Conservation (phyloP, 768 basidiomycete species). For the Hysterangium stoloniferum region DNA sequence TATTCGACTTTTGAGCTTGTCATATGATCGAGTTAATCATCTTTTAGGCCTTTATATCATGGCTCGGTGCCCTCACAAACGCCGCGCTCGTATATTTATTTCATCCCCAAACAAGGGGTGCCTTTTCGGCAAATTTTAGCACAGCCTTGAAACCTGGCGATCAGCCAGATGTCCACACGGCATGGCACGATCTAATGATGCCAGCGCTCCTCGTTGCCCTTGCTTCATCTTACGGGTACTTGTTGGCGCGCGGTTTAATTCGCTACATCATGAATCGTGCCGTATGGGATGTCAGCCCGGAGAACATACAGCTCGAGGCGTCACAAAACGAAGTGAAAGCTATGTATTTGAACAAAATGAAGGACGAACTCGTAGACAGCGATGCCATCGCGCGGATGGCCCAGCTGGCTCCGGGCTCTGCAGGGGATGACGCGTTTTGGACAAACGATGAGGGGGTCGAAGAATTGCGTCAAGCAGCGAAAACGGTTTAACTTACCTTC, state of each 20-base stretch:
- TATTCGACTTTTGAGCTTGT: conserved; percentile 22
- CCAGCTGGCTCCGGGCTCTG: background rate
- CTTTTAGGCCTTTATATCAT: conserved; percentile 62
- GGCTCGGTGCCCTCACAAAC: conserved; percentile 84
- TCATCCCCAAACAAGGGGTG: conserved; percentile 33
- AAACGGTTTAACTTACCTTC: conserved; percentile 44
- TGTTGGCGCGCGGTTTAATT: conserved; percentile 54
- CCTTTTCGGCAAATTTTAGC: conserved; percentile 9
- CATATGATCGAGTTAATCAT: background rate
- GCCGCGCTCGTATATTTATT: conserved; percentile 89
- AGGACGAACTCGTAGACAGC: background rate
- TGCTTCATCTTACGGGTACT: conserved; percentile 79
- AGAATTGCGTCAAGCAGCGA: conserved; percentile 59
- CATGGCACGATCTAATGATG: conserved; percentile 34
- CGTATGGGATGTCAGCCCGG: conserved; percentile 69
- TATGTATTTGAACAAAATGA: conserved; percentile 26
- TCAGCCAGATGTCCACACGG: conserved; percentile 10
- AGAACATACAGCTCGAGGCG: conserved; percentile 49
- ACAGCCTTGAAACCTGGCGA: conserved; percentile 2
- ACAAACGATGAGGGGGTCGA: conserved; percentile 63
- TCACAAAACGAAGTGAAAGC: conserved; percentile 49
- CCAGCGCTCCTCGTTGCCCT: conserved; percentile 70
- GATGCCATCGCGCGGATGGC: background rate
- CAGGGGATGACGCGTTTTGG: conserved; percentile 44
- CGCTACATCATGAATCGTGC: conserved; percentile 65